Evolutionary conservation across 306 rosid genomes (phyloP).

Genomic region (Oemleria cerasiformis): DNA sequence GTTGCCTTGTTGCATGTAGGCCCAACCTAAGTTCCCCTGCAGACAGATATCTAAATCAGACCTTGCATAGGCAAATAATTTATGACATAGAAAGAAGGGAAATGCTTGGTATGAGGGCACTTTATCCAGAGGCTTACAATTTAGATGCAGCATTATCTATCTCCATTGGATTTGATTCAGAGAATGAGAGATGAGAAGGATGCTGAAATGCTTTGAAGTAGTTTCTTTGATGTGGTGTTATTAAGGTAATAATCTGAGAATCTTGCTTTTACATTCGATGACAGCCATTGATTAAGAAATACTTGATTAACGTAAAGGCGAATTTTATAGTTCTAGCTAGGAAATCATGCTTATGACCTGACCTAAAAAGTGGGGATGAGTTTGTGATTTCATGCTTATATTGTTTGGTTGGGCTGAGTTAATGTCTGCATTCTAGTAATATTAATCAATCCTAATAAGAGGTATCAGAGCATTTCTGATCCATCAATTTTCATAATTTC

Average conservation of each 20-base stretch:
- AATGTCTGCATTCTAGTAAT: too few species aligned
- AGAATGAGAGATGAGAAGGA: background rate
- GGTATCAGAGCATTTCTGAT: too few species aligned
- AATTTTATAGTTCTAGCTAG: background rate
- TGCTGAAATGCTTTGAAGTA: background rate
- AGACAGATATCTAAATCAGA: background rate
- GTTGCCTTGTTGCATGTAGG: constrained; percentile 79
- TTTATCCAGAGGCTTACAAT: background rate
- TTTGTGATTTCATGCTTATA: too few species aligned
- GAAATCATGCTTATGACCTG: background rate
- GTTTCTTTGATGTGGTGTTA: background rate
- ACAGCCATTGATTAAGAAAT: background rate
- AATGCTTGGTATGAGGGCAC: background rate
- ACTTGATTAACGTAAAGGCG: background rate
- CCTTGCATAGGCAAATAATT: background rate
- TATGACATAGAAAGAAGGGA: background rate
- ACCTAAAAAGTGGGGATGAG: too few species aligned
- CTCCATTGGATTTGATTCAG: background rate
- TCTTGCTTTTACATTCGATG: background rate
- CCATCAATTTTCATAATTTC: too few species aligned
- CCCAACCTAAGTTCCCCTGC: constrained; percentile 98
- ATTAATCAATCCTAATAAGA: too few species aligned
- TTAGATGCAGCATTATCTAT: background rate
- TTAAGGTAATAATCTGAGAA: background rate
- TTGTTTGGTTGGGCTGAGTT: too few species aligned